Conservation (phyloP, 352 stramenopile genomes). For the Phytophthora uliginosa region DNA sequence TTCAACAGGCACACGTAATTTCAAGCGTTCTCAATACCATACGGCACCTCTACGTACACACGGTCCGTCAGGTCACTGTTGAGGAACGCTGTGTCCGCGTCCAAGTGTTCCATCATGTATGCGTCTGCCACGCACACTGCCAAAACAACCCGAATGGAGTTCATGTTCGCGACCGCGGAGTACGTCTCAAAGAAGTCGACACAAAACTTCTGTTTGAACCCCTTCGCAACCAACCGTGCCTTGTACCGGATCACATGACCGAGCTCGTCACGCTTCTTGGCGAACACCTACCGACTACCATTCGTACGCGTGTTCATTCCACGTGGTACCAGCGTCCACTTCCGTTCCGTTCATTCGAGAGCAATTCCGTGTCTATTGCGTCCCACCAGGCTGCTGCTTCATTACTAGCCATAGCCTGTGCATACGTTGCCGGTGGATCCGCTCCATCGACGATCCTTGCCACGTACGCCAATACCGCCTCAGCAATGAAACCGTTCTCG, state of each 20-base stretch:
- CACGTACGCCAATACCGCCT: constrained; percentile 13
- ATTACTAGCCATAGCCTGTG: constrained; percentile 8
- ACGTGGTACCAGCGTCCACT: constrained; percentile 14
- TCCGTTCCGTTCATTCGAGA: constrained; percentile 6
- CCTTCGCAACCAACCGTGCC: constrained; percentile 40
- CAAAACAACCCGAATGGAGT: constrained; percentile 38
- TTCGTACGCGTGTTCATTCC: constrained; percentile 19
- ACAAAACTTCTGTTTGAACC: constrained; percentile 41
- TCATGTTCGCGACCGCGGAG: constrained; percentile 42
- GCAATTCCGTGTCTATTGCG: not conserved
- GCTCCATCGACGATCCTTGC: constrained; percentile 4
- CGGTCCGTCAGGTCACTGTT: constrained; percentile 21
- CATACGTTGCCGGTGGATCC: constrained; percentile 7
- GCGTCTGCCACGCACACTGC: constrained; percentile 10
- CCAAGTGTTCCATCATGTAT: constrained; percentile 39
- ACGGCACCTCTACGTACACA: constrained; percentile 22
- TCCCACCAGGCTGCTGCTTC: not conserved
- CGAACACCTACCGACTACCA: constrained; percentile 48
- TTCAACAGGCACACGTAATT: not conserved
- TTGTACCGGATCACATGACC: constrained; percentile 47
- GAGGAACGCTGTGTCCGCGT: constrained; percentile 47
- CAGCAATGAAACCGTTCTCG: constrained; percentile 17
- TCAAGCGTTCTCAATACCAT: not conserved
- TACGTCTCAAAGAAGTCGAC: constrained; percentile 43
- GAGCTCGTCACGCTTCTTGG: constrained; percentile 42